Percentiles rank a stretch among this genome's conserved stretches.
Conservation (phyloP, 371 early-diverging fungal genomes). For the Amoeboaphelidium occidentale region DNA sequence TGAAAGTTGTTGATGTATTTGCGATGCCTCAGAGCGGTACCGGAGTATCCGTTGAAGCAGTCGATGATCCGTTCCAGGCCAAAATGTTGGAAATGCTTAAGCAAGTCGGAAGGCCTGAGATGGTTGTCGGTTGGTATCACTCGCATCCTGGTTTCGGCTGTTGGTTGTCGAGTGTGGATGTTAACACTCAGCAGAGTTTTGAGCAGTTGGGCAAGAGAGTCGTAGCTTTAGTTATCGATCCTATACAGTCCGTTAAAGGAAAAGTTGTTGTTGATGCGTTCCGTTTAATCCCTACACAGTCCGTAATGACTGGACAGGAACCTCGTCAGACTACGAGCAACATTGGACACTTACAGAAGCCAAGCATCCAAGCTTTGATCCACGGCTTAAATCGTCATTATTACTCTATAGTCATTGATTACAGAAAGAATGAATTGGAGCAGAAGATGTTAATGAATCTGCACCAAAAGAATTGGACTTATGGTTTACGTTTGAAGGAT, state of each 20-base stretch:
- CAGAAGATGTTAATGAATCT: conserved; percentile 97
- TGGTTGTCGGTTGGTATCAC: conserved; percentile 99
- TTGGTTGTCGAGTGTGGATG: conserved; percentile 98
- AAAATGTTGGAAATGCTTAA: conserved; percentile 99
- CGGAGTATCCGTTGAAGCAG: conserved; percentile 98
- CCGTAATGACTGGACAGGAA: conserved; percentile 70
- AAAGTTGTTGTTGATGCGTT: conserved; percentile 99
- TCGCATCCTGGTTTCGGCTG: conserved; percentile 99
- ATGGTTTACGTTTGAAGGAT: conserved; percentile 71
- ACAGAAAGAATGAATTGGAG: conserved; percentile 96
- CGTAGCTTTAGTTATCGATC: conserved; percentile 99
- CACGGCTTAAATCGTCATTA: conserved; percentile 99
- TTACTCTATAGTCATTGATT: conserved; percentile 97
- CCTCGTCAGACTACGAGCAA: conserved; percentile 98
- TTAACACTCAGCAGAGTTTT: conserved; percentile 96
- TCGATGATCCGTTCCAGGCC: conserved; percentile 99
- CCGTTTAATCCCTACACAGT: conserved; percentile 83
- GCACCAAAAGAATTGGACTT: conserved; percentile 97
- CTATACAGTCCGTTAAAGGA: conserved; percentile 99
- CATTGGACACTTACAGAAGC: conserved; percentile 97
- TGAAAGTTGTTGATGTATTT: conserved; percentile 98
- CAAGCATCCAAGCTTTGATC: conserved; percentile 91
- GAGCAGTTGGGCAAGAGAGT: conserved; percentile 90
- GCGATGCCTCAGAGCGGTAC: conserved; percentile 99
- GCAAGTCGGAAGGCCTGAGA: conserved; percentile 96